Evolutionary conservation across 441 rosid genomes (phyloP).

Genomic region (Euphorbia celastroides): DNA sequence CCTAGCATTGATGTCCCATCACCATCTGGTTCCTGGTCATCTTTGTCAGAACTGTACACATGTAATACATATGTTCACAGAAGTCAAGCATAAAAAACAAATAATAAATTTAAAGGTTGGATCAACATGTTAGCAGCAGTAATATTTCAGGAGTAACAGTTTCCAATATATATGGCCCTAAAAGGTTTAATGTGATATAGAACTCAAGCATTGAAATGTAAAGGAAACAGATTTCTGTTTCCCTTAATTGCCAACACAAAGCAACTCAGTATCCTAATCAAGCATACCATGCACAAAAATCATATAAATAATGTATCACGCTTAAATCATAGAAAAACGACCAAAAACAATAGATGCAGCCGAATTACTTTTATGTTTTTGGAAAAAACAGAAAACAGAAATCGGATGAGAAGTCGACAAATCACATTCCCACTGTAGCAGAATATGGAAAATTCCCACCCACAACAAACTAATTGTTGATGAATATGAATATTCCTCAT

Average conservation of each 20-base stretch:
- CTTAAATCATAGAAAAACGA: not conserved
- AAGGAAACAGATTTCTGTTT: not conserved
- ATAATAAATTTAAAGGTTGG: not conserved
- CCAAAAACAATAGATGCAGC: not conserved
- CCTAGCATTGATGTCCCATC: constrained; percentile 80
- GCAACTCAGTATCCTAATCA: not conserved
- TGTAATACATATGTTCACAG: not conserved
- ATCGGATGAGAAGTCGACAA: not conserved
- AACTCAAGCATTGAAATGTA: not conserved
- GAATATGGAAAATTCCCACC: not conserved
- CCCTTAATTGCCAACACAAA: not conserved
- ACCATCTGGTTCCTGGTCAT: constrained; percentile 76
- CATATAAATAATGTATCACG: not conserved
- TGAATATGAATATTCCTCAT: not conserved
- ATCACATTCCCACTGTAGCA: not conserved
- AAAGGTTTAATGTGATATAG: not conserved
- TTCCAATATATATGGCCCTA: not conserved
- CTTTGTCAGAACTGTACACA: constrained; percentile 76
- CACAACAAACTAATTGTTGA: not conserved
- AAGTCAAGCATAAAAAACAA: constrained; percentile 8
- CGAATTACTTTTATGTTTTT: not conserved
- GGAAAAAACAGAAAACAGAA: not conserved
- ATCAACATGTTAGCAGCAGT: not conserved
- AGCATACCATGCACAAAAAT: not conserved
- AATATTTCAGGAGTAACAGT: not conserved